phyloP scores from a whole-genome alignment of 2,329 filamentous ascomycete species.

The Septoria linicola region DNA sequence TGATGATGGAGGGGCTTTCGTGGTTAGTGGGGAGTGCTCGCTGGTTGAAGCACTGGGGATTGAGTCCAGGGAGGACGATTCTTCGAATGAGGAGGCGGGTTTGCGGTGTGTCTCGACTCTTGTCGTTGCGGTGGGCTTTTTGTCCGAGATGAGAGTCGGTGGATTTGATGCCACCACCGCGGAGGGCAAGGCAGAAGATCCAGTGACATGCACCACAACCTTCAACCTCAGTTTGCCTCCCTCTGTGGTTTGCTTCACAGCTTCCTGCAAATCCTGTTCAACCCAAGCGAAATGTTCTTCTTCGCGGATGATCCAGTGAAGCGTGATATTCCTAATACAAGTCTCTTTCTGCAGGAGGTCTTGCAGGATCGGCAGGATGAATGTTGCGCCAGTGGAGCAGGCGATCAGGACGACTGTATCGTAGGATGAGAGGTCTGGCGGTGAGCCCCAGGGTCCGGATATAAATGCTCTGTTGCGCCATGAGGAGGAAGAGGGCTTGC shows the following conservation, averaged over 20 bases:
- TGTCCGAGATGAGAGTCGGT: no score
- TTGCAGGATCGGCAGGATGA: conserved; percentile 56
- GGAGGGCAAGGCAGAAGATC: conserved; percentile 3
- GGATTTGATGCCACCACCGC: no score
- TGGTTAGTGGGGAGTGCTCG: not conserved
- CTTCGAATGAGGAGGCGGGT: no score
- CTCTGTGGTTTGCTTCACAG: conserved; percentile 16
- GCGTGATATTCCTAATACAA: conserved; percentile 28
- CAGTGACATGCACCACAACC: conserved; percentile 55
- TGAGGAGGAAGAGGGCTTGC: not conserved
- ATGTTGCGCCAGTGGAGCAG: conserved; percentile 61
- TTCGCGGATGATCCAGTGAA: conserved; percentile 35
- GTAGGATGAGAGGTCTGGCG: conserved; percentile 53
- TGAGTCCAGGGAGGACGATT: no score
- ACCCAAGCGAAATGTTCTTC: conserved; percentile 31
- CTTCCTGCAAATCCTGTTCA: conserved; percentile 17
- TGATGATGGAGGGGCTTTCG: not conserved
- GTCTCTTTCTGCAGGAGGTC: conserved; percentile 50
- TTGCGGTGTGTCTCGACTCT: no score
- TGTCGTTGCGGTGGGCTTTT: no score
- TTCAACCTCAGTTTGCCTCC: conserved; percentile 48
- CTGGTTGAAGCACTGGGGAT: no score
- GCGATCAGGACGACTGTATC: conserved; percentile 61
- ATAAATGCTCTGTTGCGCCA: conserved; percentile 28
- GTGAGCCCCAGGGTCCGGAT: conserved; percentile 35